Conservation (phyloP, 73 alveolate genomes). For the Tetrahymena thermophila region DNA sequence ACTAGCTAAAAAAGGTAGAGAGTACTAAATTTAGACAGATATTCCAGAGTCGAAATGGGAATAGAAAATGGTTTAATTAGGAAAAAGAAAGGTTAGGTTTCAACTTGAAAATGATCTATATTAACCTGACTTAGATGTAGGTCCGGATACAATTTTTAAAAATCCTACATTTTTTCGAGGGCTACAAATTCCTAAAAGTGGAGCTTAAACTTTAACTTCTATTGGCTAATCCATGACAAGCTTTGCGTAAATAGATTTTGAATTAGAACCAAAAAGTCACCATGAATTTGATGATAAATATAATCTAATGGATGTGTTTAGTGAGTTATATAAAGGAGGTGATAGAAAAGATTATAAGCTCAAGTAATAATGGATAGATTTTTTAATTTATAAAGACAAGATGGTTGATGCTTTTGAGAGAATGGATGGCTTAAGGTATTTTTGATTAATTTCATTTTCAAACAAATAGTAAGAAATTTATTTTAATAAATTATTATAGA, state of each 20-base stretch:
- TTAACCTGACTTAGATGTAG: background rate
- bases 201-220: background rate
- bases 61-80: background rate
- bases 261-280: background rate
- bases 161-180: background rate
- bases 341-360: background rate
- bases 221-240: background rate
- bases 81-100: background rate
- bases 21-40: background rate
- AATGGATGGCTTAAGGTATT: background rate
- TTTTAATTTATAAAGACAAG: background rate
- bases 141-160: background rate
- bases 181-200: background rate
- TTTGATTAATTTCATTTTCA: background rate
- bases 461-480: background rate
- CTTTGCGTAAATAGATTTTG: background rate
- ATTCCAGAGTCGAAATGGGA: background rate
- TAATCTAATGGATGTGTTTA: background rate
- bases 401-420: background rate
- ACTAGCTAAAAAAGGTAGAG: background rate
- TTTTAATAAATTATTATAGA: background rate
- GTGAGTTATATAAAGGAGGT: background rate
- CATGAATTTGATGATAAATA: background rate
- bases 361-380: background rate
- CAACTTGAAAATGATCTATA: background rate